Evolutionary conservation across 345 rosid species (phyloP).

Genomic region (Salix exigua): DNA sequence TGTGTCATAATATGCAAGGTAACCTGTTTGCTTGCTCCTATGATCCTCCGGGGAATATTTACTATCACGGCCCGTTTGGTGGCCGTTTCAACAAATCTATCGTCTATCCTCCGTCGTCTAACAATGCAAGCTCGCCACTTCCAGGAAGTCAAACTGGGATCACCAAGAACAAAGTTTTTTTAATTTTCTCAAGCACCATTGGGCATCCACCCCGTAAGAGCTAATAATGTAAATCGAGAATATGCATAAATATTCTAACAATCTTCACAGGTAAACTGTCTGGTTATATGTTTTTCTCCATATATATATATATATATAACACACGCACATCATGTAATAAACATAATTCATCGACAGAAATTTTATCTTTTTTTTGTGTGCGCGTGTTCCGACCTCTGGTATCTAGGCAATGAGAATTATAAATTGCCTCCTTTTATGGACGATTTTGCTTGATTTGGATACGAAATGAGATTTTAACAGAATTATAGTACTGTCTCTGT

Average conservation of each 20-base stretch:
- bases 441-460: not conserved
- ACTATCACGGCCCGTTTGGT: slow-evolving; percentile 41
- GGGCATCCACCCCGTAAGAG: not conserved
- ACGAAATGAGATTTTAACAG: not conserved
- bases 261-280: not conserved
- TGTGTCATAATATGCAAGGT: slow-evolving; percentile 23
- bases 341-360: not conserved
- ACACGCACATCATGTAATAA: not conserved
- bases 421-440: not conserved
- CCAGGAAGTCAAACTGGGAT: not conserved
- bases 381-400: not conserved
- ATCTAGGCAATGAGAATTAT: not conserved
- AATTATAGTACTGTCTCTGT: not conserved
- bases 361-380: not conserved
- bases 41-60: slow-evolving; percentile 49
- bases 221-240: not conserved
- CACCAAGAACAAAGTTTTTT: not conserved
- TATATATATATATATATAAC: not conserved
- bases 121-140: not conserved
- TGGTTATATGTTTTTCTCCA: not conserved
- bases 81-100: slow-evolving; percentile 7
- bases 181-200: not conserved
- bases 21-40: slow-evolving; percentile 41
- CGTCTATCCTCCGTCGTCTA: slow-evolving; percentile 1
- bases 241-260: not conserved